Evolutionary conservation across 139 green algal genomes (phyloP).

Genomic region (Coelastrella sp.): DNA sequence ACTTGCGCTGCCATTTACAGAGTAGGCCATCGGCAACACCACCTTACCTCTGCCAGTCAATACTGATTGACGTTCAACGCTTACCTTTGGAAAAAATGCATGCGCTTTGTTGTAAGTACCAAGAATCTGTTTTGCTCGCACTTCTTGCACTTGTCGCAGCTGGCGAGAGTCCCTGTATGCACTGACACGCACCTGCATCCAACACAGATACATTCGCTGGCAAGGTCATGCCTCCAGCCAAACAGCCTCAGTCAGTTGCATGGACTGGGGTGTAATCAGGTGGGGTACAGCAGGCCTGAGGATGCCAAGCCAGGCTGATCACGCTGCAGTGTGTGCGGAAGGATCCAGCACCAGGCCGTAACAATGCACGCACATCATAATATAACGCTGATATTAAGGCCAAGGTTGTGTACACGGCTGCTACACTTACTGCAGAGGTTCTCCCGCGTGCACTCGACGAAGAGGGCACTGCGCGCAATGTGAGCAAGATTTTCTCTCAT

Average conservation of each 20-base stretch:
- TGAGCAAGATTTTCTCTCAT: not conserved
- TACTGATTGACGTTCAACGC: not conserved
- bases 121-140: slow-evolving; percentile 4
- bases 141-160: slow-evolving; percentile 27
- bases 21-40: not conserved
- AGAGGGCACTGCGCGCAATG: not conserved
- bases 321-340: too few relatives aligned
- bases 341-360: too few relatives aligned
- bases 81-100: slow-evolving; percentile 35
- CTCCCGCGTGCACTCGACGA: not conserved
- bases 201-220: not conserved
- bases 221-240: too few relatives aligned
- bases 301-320: too few relatives aligned
- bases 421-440: not conserved
- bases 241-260: too few relatives aligned
- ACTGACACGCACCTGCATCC: slow-evolving; percentile 17
- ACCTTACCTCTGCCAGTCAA: not conserved
- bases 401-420: too few relatives aligned
- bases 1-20: not conserved
- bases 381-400: too few relatives aligned
- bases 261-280: too few relatives aligned
- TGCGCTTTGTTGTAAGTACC: slow-evolving; percentile 42
- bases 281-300: too few relatives aligned
- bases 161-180: slow-evolving; percentile 33
- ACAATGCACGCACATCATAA: too few relatives aligned